Evolutionary conservation across 176 grass and related monocot species (phyloP), one percentile per base, ranked within the genome.

Genomic region (Musa schizocarpa): DNA sequence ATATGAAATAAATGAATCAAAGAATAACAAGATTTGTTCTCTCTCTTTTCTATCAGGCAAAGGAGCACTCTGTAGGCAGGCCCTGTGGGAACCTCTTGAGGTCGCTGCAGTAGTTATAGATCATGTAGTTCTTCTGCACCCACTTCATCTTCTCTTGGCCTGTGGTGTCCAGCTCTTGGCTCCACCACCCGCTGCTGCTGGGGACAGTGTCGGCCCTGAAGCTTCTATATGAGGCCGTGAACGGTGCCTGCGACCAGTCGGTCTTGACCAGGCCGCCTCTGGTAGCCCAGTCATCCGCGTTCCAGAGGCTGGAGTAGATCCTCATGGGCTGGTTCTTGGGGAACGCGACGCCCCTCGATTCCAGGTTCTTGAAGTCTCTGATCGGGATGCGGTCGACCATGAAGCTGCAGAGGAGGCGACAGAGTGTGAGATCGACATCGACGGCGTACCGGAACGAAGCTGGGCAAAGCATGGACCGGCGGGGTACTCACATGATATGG

Each of bases 331-430:
- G 71, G 71, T 56, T 74, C 52, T 54, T 74, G 11, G 72, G 72
- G 29, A 74, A 74, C 8, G 54, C 52, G 13, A 74, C 23, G 11
- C 72, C 72, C 51, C 13, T 74, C 0, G 72, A 57, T 53, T 74
- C 72, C 53, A 59, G 53, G 12, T 74, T 74, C 54, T 74, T 57
- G 72, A 57, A 74, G 54, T 74, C 72, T 74, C 72, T 74, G 54
- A 74, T 74, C 0, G 71, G 52, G 8, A 2, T 74, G 53, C 25
- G 53, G 58, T 57, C 72, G 3, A 74, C 72, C 72, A 74, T 55
- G 72, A 74, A 74, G 72, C 72, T 74, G 72, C 9, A 23, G 14
- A 22, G n/a, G n/a, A 9, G 23, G 9, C 10, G 21, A 11, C 9
- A 65, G 9, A 21, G 22, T 11, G 10, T 23, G 4, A 22, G 19